A percentile compares a stretch with the other conserved stretches of the same genome.
phyloP scores from a whole-genome alignment of 352 stramenopile genomes.

The Globisporangium perplexum region DNA sequence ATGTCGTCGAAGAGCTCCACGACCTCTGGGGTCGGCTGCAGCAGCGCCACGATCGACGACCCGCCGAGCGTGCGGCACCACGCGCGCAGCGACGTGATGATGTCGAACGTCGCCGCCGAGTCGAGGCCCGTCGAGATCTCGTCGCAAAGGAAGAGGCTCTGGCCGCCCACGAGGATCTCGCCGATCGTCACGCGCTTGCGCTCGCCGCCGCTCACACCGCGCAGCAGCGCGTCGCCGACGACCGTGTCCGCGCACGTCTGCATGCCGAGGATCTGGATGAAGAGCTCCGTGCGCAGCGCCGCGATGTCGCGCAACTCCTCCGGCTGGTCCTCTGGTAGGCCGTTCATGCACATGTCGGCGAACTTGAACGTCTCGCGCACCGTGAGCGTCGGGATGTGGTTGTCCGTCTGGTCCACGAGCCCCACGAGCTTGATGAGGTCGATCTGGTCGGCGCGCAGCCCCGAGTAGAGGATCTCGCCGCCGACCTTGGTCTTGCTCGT shows the following conservation, averaged over 20 bases:
- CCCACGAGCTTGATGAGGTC: conserved; percentile 61
- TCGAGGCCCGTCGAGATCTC: conserved; percentile 72
- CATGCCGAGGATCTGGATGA: conserved; percentile 81
- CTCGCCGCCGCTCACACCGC: conserved; percentile 90
- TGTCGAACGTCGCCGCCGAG: conserved; percentile 83
- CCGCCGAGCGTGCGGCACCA: conserved; percentile 21
- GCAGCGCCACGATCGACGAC: conserved; percentile 30
- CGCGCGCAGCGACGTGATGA: conserved; percentile 57
- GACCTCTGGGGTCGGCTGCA: conserved; percentile 86
- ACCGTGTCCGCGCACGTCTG: conserved; percentile 88
- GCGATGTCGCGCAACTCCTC: conserved; percentile 69
- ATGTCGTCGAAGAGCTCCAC: conserved; percentile 95
- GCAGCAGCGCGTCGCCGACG: conserved; percentile 80
- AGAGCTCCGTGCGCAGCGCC: conserved; percentile 52
- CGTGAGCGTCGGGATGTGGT: conserved; percentile 24
- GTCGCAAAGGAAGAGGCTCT: conserved; percentile 79
- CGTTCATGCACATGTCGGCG: conserved; percentile 85
- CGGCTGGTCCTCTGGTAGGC: conserved; percentile 30
- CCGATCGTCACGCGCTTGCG: conserved; percentile 79
- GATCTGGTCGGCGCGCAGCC: conserved; percentile 42
- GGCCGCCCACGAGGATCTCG: conserved; percentile 19
- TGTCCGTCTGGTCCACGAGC: conserved; percentile 36
- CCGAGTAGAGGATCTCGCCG: conserved; percentile 61
- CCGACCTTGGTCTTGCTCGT: conserved; percentile 38
- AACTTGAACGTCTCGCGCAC: conserved; percentile 94